Conservation (phyloP, 177 flowering plant genomes). For the Tripterygium wilfordii region DNA sequence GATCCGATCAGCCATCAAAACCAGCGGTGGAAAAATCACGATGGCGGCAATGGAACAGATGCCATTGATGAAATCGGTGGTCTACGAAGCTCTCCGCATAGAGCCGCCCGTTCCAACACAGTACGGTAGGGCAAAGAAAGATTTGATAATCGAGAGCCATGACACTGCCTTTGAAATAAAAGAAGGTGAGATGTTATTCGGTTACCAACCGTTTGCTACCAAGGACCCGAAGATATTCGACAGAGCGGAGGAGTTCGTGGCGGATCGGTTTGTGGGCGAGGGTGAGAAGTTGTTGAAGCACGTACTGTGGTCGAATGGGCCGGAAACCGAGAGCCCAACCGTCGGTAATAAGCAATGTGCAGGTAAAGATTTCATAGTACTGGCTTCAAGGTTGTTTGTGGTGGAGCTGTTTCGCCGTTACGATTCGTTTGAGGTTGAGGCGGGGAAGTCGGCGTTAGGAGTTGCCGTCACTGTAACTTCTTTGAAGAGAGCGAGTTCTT, state of each 20-base stretch:
- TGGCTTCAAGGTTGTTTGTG: constrained; percentile 40
- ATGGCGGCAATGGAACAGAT: constrained; percentile 39
- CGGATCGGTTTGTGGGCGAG: constrained; percentile 57
- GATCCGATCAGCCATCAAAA: constrained; percentile 28
- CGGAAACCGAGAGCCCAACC: constrained; percentile 45
- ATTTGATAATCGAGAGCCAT: constrained; percentile 48
- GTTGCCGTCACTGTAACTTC: constrained; percentile 23
- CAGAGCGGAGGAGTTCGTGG: constrained; percentile 51
- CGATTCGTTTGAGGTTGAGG: constrained; percentile 42
- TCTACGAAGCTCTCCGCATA: constrained; percentile 61
- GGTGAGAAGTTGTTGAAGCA: constrained; percentile 56
- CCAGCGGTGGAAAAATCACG: constrained; percentile 26
- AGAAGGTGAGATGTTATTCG: constrained; percentile 49
- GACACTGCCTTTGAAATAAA: constrained; percentile 52
- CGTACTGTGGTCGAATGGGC: constrained; percentile 75
- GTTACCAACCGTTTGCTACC: constrained; percentile 54
- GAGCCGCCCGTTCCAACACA: constrained; percentile 72
- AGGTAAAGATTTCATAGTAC: constrained; percentile 58
- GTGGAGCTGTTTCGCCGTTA: constrained; percentile 61
- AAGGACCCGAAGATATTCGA: constrained; percentile 58
- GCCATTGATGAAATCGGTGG: constrained; percentile 58
- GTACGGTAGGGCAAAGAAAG: constrained; percentile 58
- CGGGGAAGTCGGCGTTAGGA: constrained; percentile 8
- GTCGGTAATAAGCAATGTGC: constrained; percentile 62
- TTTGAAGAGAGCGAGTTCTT: constrained; percentile 17